A percentile compares a stretch with the other conserved stretches of the same genome.
Evolutionary conservation across 2,329 filamentous ascomycete species (phyloP).

Genomic region (Neoscytalidium dimidiatum): DNA sequence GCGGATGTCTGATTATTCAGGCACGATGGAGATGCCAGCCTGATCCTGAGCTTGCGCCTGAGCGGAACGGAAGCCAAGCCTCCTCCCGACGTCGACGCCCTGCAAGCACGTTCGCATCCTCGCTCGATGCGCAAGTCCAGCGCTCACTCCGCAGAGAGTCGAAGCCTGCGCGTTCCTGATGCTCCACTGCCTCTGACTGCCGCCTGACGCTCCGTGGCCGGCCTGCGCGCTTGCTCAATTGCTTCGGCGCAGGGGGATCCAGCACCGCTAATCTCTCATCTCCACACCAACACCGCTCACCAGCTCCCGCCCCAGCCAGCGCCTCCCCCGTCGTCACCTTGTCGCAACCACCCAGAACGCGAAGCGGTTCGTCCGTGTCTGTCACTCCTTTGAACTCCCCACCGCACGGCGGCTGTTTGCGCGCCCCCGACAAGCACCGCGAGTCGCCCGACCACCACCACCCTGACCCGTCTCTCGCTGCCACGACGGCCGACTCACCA

Average conservation of each 20-base stretch:
- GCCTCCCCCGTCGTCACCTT: slow-evolving; percentile 41
- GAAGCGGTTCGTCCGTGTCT: slow-evolving; percentile 47
- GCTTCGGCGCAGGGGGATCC: slow-evolving; percentile 22
- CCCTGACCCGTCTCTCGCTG: slow-evolving; percentile 23
- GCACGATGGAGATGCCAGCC: no score
- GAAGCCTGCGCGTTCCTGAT: slow-evolving; percentile 12
- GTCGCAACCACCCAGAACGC: slow-evolving; percentile 45
- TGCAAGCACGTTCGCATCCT: not conserved
- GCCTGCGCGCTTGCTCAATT: slow-evolving; percentile 31
- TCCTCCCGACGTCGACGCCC: slow-evolving; percentile 12
- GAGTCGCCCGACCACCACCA: slow-evolving; percentile 14
- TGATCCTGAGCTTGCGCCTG: no score
- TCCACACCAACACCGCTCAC: slow-evolving; percentile 17
- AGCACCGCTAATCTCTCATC: slow-evolving; percentile 19
- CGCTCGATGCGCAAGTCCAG: not conserved
- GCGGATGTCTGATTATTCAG: slow-evolving; percentile 10
- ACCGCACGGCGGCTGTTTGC: slow-evolving; percentile 28
- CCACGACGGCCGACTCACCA: slow-evolving; percentile 54
- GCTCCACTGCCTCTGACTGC: slow-evolving; percentile 25
- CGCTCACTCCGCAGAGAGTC: slow-evolving; percentile 8
- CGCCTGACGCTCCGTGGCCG: slow-evolving; percentile 27
- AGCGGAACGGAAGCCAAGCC: slow-evolving; percentile 2
- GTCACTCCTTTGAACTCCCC: slow-evolving; percentile 42
- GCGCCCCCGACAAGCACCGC: slow-evolving; percentile 16
- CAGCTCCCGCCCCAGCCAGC: slow-evolving; percentile 10